These are phyloP conservation scores for Rosa hybrid DNA, from an alignment of 331 rosid genomes.

Conservation along the genomic window DNA sequence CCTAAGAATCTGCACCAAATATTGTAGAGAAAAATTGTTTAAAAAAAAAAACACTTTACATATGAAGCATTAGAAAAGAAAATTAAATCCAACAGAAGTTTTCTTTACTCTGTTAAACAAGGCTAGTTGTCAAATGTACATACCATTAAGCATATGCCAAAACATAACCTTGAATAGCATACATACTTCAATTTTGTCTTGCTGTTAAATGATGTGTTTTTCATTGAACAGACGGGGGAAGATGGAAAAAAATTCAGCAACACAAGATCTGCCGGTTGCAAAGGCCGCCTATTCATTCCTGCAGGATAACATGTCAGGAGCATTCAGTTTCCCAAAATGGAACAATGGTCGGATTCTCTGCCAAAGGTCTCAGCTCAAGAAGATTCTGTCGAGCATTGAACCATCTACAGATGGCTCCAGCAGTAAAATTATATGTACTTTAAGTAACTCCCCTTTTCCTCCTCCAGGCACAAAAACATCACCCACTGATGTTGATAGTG, in stretches of 20 bases:
- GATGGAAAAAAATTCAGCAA: slow-evolving; percentile 56
- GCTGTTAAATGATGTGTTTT: slow-evolving; percentile 15
- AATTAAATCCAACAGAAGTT: not conserved
- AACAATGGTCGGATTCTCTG: slow-evolving; percentile 83
- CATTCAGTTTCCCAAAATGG: slow-evolving; percentile 72
- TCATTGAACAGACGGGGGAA: slow-evolving; percentile 65
- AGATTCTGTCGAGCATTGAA: slow-evolving; percentile 47
- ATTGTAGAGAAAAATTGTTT: not conserved
- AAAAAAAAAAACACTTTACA: not conserved
- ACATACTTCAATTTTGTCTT: not conserved
- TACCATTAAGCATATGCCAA: not conserved
- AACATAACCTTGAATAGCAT: not conserved
- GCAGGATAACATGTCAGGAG: slow-evolving; percentile 53
- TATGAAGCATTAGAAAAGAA: not conserved
- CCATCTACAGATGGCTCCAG: slow-evolving; percentile 46
- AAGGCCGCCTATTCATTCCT: slow-evolving; percentile 71
- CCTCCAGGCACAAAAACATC: slow-evolving; percentile 43
- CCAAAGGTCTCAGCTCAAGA: slow-evolving; percentile 67
- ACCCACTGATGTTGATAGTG: slow-evolving; percentile 37
- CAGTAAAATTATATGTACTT: slow-evolving; percentile 39
- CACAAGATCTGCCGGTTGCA: slow-evolving; percentile 58
- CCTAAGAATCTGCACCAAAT: not conserved
- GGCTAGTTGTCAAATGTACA: not conserved
- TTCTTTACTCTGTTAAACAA: not conserved
- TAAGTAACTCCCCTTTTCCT: slow-evolving; percentile 50